phyloP scores from a whole-genome alignment of 192 early-diverging fungal species.

The Backusella liffmaniae region DNA sequence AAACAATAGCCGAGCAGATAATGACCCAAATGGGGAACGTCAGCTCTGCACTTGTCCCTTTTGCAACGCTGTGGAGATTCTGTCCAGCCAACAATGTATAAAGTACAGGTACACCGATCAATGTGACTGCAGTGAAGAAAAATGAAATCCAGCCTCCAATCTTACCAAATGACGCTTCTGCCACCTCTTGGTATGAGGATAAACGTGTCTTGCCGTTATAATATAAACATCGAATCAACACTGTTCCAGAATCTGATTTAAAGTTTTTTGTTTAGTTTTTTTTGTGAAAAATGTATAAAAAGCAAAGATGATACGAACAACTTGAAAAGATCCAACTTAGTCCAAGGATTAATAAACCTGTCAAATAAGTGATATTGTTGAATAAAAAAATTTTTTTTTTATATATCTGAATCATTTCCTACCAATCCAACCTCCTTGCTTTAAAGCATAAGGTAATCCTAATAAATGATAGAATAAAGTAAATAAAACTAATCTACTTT shows the following conservation, averaged over 20 bases:
- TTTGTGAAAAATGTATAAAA: background rate
- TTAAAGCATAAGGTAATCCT: conserved; percentile 60
- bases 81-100: conserved; percentile 68
- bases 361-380: background rate
- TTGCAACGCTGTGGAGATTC: conserved; percentile 58
- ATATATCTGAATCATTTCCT: background rate
- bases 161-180: conserved; percentile 60
- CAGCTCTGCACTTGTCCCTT: conserved; percentile 38
- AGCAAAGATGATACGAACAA: background rate
- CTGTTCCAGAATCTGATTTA: conserved; percentile 2
- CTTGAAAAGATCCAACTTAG: conserved; percentile 23
- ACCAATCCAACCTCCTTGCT: conserved; percentile 36
- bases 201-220: conserved; percentile 41
- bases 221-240: conserved; percentile 21
- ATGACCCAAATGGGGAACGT: conserved; percentile 54
- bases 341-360: conserved; percentile 17
- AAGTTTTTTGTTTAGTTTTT: background rate
- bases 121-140: conserved; percentile 59
- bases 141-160: conserved; percentile 56
- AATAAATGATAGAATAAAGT: background rate
- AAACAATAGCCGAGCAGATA: conserved; percentile 53
- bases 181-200: conserved; percentile 63
- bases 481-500: too few species aligned
- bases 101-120: conserved; percentile 62
- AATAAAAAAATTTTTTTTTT: background rate